Evolutionary conservation across 352 stramenopile species (phyloP).

Genomic region (Saprolegnia diclina): DNA sequence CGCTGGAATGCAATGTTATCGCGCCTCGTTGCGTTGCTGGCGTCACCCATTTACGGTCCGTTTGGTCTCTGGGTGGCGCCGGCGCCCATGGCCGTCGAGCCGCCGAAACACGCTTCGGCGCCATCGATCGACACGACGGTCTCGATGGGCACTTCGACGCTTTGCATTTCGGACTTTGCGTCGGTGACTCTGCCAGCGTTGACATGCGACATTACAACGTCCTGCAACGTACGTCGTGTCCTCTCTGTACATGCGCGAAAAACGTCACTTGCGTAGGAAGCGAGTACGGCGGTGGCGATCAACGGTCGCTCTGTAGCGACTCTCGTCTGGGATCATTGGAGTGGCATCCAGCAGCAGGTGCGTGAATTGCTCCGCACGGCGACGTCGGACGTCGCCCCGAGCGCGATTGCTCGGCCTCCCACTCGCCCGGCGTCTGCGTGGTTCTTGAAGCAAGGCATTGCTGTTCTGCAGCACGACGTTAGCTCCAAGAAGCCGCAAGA

Average conservation of each 20-base stretch:
- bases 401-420: not conserved
- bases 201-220: too few relatives aligned
- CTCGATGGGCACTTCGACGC: not conserved
- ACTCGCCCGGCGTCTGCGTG: not conserved
- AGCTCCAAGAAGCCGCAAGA: not conserved
- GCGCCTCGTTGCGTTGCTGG: not conserved
- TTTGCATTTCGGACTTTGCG: not conserved
- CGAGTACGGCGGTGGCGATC: not conserved
- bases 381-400: not conserved
- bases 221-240: not conserved
- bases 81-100: not conserved
- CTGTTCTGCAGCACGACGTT: not conserved
- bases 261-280: not conserved
- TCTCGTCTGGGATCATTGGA: slow-evolving; percentile 5
- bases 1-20: not conserved
- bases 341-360: not conserved
- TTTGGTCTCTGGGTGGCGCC: slow-evolving; percentile 12
- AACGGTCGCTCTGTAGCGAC: not conserved
- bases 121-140: not conserved
- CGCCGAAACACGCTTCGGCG: not conserved
- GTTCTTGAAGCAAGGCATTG: not conserved
- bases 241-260: not conserved
- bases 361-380: not conserved
- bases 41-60: slow-evolving; percentile 6
- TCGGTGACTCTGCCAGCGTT: not conserved